Percentiles rank a stretch among this genome's conserved stretches.
phyloP scores from a whole-genome alignment of 78 protist species.

The Tieghemostelium lacteum region DNA sequence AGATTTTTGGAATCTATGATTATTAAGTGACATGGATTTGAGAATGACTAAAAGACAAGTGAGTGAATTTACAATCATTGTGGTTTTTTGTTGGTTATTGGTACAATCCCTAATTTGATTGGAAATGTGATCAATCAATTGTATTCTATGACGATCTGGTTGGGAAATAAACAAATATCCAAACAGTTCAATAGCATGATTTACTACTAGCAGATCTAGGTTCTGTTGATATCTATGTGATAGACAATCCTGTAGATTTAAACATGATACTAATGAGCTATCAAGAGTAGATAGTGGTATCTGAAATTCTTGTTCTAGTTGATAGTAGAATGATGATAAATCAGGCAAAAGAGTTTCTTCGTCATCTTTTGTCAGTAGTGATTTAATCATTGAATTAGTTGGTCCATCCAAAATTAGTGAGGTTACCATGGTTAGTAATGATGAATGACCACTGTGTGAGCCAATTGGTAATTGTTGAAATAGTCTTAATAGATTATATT shows the following conservation, averaged over 20 bases:
- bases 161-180: constrained; percentile 22
- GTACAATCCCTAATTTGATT: constrained; percentile 34
- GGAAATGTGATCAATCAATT: constrained; percentile 51
- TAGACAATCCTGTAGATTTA: constrained; percentile 29
- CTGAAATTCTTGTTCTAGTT: constrained; percentile 29
- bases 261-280: constrained; percentile 5
- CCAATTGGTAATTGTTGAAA: constrained; percentile 37
- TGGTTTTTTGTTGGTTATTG: not conserved
- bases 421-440: constrained; percentile 53
- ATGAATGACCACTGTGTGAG: constrained; percentile 24
- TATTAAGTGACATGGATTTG: constrained; percentile 13
- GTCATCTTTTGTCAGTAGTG: constrained; percentile 42
- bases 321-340: constrained; percentile 5
- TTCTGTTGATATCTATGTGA: constrained; percentile 4
- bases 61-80: constrained; percentile 52
- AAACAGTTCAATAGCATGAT: constrained; percentile 38
- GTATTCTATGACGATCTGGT: constrained; percentile 66
- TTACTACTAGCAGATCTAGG: constrained; percentile 47
- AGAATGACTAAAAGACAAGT: constrained; percentile 24
- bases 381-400: constrained; percentile 11
- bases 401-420: constrained; percentile 47
- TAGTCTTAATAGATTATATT: constrained; percentile 19
- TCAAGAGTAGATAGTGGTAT: constrained; percentile 59
- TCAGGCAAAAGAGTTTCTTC: constrained; percentile 47
- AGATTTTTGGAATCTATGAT: constrained; percentile 43